These are phyloP conservation scores for Zymoseptoria passerinii DNA, from an alignment of 2,329 filamentous ascomycete genomes.

Conservation along the genomic window DNA sequence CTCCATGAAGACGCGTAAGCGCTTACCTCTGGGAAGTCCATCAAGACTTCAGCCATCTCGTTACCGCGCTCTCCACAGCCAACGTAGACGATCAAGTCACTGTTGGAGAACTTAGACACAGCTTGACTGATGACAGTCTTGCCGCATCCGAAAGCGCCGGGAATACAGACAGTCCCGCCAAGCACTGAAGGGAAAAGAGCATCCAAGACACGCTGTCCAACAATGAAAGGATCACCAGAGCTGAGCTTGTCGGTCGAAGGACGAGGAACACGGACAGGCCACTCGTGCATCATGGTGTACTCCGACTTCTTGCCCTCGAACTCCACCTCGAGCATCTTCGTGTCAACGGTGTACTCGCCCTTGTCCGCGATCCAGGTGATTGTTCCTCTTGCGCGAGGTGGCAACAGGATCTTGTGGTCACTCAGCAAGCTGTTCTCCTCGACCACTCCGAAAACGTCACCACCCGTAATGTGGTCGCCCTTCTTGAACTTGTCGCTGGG, in stretches of 20 bases:
- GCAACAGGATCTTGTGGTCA: slow-evolving; percentile 87
- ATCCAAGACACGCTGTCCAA: slow-evolving; percentile 93
- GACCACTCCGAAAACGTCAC: slow-evolving; percentile 90
- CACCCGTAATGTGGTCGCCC: slow-evolving; percentile 92
- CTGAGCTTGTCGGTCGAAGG: slow-evolving; percentile 87
- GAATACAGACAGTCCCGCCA: slow-evolving; percentile 95
- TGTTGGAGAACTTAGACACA: slow-evolving; percentile 99
- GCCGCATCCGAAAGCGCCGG: slow-evolving; percentile 94
- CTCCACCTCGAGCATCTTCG: slow-evolving; percentile 91
- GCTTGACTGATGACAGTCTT: slow-evolving; percentile 99
- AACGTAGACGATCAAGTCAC: slow-evolving; percentile 96
- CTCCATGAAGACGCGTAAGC: background rate
- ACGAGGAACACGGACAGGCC: slow-evolving; percentile 93
- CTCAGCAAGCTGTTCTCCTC: slow-evolving; percentile 93
- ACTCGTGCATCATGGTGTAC: slow-evolving; percentile 97
- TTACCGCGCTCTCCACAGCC: slow-evolving; percentile 89
- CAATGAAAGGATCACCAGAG: slow-evolving; percentile 83
- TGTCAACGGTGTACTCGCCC: slow-evolving; percentile 86
- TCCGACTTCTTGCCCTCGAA: slow-evolving; percentile 94
- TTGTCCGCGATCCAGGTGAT: slow-evolving; percentile 86
- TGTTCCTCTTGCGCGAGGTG: slow-evolving; percentile 79
- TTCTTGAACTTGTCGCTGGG: slow-evolving; percentile 70
- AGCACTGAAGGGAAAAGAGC: slow-evolving; percentile 93
- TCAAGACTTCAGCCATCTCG: slow-evolving; percentile 99
- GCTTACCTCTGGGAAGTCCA: slow-evolving; percentile 86